Base-by-base conservation (phyloP, 106 monocot species). In the Platanthera zijinensis region DNA sequence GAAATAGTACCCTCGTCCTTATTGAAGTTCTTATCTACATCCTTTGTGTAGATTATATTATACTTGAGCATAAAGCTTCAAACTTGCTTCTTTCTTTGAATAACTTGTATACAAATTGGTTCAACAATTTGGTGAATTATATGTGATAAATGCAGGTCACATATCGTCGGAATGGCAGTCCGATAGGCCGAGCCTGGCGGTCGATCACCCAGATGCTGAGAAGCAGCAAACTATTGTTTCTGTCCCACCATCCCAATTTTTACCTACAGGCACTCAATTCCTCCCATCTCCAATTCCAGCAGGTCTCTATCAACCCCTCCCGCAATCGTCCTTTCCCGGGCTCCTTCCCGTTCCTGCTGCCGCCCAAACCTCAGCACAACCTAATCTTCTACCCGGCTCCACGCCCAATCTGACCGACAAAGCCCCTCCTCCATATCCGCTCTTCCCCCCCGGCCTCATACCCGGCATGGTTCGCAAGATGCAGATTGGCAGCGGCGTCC, bases 381-480 rank as follows among this genome's bases (percentile, higher is more conserved):
- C 78, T 75, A 17, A 8, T 74, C 19, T 72, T 81, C 17, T 72
- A 48, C 51, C 19, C 74, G 57, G 32, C 22, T 47, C 82, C n/a
- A 13, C 77, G 67, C n/a, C 77, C 8, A 71, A 15, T 10, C 56
- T 62, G 15, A 21, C 50, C 1, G 88, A 92, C 8, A 79, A 83
- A 66, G 52, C 70, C 47, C 82, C 96, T 11, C 93, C 96, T 12
- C 96, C 96, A 15, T 97, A 97, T 74, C 96, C 96, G 4, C 79
- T 97, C 21, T 97, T 97, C 71, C 96, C 96, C 2, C 96, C 96
- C 4, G 96, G 96, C 13, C 87, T 97, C 39, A 97, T 97, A 50
- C 96, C 96, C 11, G 96, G 96, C 49, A 97, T 97, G 96, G 96
- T 97, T n/a, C 82, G 89, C 32, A 97, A 97, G 76, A 91, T 89